Evolutionary conservation across 2,329 filamentous ascomycete species (phyloP).

Genomic region (Dendryphion nanum): DNA sequence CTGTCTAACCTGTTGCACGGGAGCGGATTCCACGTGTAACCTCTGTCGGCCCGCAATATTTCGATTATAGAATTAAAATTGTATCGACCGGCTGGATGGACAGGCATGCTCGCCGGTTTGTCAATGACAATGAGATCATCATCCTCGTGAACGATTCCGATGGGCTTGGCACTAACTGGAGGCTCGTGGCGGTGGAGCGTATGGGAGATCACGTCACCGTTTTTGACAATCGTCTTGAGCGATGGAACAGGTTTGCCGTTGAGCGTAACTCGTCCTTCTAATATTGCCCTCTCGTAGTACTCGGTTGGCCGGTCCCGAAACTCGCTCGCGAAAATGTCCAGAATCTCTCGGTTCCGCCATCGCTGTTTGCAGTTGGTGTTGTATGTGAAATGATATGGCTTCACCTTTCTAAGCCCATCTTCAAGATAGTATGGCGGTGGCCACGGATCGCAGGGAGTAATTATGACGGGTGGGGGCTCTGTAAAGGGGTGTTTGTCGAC

Average conservation of each 20-base stretch:
- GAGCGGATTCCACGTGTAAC: slow-evolving; percentile 58
- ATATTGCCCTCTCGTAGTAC: slow-evolving; percentile 83
- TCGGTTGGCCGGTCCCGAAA: slow-evolving; percentile 83
- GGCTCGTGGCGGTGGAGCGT: slow-evolving; percentile 95
- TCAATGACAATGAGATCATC: slow-evolving; percentile 94
- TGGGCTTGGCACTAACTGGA: slow-evolving; percentile 76
- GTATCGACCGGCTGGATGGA: slow-evolving; percentile 93
- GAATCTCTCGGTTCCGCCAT: slow-evolving; percentile 77
- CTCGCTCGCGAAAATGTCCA: slow-evolving; percentile 88
- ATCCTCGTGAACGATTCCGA: slow-evolving; percentile 86
- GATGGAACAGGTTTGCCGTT: slow-evolving; percentile 69
- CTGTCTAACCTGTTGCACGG: slow-evolving; percentile 93
- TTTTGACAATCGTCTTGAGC: slow-evolving; percentile 71
- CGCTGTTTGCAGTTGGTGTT: slow-evolving; percentile 93
- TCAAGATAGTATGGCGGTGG: slow-evolving; percentile 78
- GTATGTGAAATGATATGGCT: slow-evolving; percentile 90
- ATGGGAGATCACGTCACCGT: slow-evolving; percentile 89
- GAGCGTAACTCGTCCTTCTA: slow-evolving; percentile 73
- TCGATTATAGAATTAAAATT: slow-evolving; percentile 93
- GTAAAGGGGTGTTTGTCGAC: slow-evolving; percentile 39
- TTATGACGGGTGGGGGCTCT: slow-evolving; percentile 49
- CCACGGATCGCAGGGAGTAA: slow-evolving; percentile 54
- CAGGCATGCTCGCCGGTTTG: slow-evolving; percentile 91
- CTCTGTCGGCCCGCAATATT: slow-evolving; percentile 79
- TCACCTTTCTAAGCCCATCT: slow-evolving; percentile 76